Evolutionary conservation across 305 asterid genomes (phyloP).

Genomic region (Ruellia speciosa): DNA sequence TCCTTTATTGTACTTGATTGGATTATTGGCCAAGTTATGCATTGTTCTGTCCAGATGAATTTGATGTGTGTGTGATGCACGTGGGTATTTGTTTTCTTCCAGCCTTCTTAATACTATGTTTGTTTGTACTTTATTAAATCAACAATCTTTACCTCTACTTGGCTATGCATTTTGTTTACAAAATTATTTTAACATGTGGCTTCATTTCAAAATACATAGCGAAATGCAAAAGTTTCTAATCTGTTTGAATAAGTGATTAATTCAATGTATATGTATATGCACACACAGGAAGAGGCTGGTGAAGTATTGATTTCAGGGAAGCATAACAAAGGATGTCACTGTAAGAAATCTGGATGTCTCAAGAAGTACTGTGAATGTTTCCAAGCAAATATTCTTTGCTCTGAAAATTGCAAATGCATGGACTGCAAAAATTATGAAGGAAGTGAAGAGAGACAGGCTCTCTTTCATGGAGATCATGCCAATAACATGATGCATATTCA

Average conservation of each 20-base stretch:
- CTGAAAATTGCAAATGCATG: slow-evolving; percentile 88
- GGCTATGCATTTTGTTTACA: neutral
- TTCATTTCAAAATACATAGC: neutral
- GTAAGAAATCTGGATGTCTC: slow-evolving; percentile 95
- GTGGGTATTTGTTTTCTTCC: neutral
- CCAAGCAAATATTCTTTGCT: slow-evolving; percentile 92
- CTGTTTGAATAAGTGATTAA: slow-evolving; percentile 2
- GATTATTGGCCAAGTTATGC: slow-evolving; percentile 2
- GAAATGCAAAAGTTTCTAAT: neutral
- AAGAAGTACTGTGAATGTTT: slow-evolving; percentile 92
- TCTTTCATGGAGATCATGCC: slow-evolving; percentile 75
- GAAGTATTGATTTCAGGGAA: slow-evolving; percentile 59
- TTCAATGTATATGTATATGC: neutral
- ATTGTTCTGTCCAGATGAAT: too few species aligned
- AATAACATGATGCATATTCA: slow-evolving; percentile 57
- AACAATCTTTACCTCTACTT: slow-evolving; percentile 4
- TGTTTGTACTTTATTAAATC: neutral
- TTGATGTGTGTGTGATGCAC: neutral
- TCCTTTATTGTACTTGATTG: neutral
- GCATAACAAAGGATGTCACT: slow-evolving; percentile 93
- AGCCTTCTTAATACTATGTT: neutral
- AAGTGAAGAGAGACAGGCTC: slow-evolving; percentile 90
- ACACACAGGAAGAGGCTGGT: slow-evolving; percentile 59
- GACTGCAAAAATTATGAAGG: slow-evolving; percentile 96
- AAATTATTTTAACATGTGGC: neutral